Base-by-base conservation (phyloP, 768 basidiomycete species). In the Mycena capillaripes region DNA sequence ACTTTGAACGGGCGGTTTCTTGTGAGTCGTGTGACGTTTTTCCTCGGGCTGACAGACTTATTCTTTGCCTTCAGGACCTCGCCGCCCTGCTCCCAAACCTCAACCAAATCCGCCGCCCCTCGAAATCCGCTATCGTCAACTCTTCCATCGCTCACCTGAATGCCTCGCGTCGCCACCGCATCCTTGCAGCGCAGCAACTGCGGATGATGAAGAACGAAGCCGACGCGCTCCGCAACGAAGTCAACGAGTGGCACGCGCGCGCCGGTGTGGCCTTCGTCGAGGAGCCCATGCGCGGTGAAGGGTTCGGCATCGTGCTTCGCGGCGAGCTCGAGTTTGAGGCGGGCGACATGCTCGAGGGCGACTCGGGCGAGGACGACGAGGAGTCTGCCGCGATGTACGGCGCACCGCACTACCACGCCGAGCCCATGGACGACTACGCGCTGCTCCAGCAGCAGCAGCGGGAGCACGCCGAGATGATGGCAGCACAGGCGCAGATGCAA, bases 121-220 rank as follows among this genome's bases (percentile, higher is more conserved):
- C 95, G 80, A 99, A 99, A 84, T 95, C 95, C 5, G 93, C 95
- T 71, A 98, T 99, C 81, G 97, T 99, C 82, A 98, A 98, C 82
- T 96, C 94, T 38, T 95, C 93, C 53, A 98, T 98, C 80, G 92
- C 95, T 1, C 94, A 96, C 78, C 91, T 97, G 71, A 92, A 94
- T 78, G 89, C 93, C 25, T 93, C 94, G 46, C 91, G 95, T 58
- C 89, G 95, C 50, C 93, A 96, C 78, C 92, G 95, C 58, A 84
- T 92, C 23, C 87, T 96, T 73, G 95, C 96, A 19, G 89, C 95
- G 11, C 90, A 92, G 72, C 94, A 97, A 80, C 87, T 98, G 38
- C 92, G 96, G 59, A 79, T 89, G 60, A 82, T 97, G 78, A 94
- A 94, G 78, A 82, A 86, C 76, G 96, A 98, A 83, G 86, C 94